A percentile compares a stretch with the other conserved stretches of the same genome.
Conservation (phyloP, 768 basidiomycete species). For the Boletellus ananas region DNA sequence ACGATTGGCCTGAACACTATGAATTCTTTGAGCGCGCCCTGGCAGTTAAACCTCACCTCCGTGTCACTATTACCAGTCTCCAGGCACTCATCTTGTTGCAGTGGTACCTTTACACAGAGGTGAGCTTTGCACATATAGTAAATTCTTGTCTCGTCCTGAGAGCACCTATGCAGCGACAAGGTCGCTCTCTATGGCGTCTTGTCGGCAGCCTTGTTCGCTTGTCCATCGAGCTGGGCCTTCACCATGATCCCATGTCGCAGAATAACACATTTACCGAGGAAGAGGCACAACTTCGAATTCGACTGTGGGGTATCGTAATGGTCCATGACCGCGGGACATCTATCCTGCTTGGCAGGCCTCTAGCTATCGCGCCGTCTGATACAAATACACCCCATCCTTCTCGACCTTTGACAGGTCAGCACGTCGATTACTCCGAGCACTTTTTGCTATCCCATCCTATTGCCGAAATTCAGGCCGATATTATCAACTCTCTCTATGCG, state of each 20-base stretch:
- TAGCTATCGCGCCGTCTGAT: constrained; percentile 79
- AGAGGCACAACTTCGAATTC: constrained; percentile 74
- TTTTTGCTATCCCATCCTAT: constrained; percentile 73
- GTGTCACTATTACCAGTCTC: constrained; percentile 76
- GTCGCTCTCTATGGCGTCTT: constrained; percentile 84
- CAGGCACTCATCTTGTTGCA: constrained; percentile 82
- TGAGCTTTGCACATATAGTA: constrained; percentile 28
- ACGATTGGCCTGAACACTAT: constrained; percentile 73
- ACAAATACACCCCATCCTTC: constrained; percentile 74
- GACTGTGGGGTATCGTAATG: constrained; percentile 81
- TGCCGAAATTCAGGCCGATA: constrained; percentile 83
- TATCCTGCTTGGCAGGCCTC: constrained; percentile 79
- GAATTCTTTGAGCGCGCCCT: constrained; percentile 83
- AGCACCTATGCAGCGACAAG: constrained; percentile 60
- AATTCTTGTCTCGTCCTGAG: constrained; percentile 3
- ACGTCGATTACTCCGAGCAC: constrained; percentile 66
- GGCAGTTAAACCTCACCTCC: constrained; percentile 74
- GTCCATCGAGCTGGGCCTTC: constrained; percentile 78
- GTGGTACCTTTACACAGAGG: constrained; percentile 90
- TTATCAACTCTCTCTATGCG: constrained; percentile 80
- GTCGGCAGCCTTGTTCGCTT: constrained; percentile 82
- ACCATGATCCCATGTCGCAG: constrained; percentile 78
- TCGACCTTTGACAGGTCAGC: constrained; percentile 33
- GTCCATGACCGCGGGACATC: constrained; percentile 87
- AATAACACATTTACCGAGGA: constrained; percentile 61